Conservation (phyloP, 164 flowering plant genomes). For the Aristolochia contorta region DNA sequence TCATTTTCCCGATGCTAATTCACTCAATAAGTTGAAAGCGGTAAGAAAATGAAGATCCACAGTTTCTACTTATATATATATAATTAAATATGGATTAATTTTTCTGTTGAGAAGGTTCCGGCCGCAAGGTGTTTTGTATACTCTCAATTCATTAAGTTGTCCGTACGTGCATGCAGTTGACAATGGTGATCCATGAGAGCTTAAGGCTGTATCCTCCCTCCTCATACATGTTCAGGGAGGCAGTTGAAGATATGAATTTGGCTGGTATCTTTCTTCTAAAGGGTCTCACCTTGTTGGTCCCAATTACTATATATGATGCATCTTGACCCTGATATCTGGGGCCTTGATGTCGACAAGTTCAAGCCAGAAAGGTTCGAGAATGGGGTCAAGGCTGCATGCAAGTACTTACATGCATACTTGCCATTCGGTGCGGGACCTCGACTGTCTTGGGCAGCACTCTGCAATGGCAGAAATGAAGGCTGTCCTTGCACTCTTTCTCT, state of each 20-base stretch:
- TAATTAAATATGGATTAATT: no score
- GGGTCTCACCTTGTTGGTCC: slow-evolving; percentile 2
- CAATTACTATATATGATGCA: slow-evolving; percentile 1
- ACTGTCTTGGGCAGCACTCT: background rate
- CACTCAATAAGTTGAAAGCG: no score
- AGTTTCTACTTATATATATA: no score
- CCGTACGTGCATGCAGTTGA: no score
- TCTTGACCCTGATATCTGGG: slow-evolving; percentile 8
- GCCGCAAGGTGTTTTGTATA: background rate
- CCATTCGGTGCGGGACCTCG: slow-evolving; percentile 8
- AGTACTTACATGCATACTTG: slow-evolving; percentile 2
- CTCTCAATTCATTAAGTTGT: no score
- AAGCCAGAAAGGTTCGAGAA: slow-evolving; percentile 10
- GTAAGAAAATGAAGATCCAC: background rate
- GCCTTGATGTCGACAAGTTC: slow-evolving; percentile 10
- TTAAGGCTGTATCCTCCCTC: no score
- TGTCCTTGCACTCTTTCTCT: slow-evolving; percentile 1
- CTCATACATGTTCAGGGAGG: no score
- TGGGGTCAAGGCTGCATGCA: slow-evolving; percentile 8
- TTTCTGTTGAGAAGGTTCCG: no score
- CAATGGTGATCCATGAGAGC: no score
- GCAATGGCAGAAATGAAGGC: slow-evolving; percentile 5
- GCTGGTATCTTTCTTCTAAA: background rate
- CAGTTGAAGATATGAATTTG: no score
- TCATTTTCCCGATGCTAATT: no score